Evolutionary conservation across 2,329 filamentous ascomycete genomes (phyloP).

Genomic region (Beauveria scarabaeidicola): DNA sequence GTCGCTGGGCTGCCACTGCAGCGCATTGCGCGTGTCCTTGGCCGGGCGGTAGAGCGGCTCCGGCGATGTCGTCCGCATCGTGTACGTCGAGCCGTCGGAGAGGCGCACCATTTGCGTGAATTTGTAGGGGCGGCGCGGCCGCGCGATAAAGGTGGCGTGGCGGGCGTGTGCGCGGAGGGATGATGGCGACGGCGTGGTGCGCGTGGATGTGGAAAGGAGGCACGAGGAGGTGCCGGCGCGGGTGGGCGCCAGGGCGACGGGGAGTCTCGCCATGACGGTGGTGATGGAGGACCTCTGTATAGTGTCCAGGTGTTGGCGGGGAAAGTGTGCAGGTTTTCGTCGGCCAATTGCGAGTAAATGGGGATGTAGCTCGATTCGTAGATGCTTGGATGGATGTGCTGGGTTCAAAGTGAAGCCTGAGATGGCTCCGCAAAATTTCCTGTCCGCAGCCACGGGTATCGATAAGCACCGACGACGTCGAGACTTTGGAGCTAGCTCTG

Average conservation of each 20-base stretch:
- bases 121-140: slow-evolving; percentile 86
- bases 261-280: slow-evolving; percentile 23
- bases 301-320: not conserved
- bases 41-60: slow-evolving; percentile 46
- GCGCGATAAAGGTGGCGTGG: slow-evolving; percentile 74
- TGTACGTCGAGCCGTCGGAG: slow-evolving; percentile 80
- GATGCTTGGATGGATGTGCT: not conserved
- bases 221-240: slow-evolving; percentile 17
- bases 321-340: not conserved
- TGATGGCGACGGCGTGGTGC: slow-evolving; percentile 16
- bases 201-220: slow-evolving; percentile 19
- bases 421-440: slow-evolving; percentile 10
- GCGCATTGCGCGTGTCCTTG: slow-evolving; percentile 84
- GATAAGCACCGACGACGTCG: not conserved
- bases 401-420: slow-evolving; percentile 1
- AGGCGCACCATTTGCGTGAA: slow-evolving; percentile 96
- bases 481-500: not conserved
- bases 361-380: not conserved
- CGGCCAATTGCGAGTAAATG: not conserved
- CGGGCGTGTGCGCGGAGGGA: slow-evolving; percentile 51
- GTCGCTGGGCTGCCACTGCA: slow-evolving; percentile 83
- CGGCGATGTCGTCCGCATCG: slow-evolving; percentile 69
- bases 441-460: not conserved
- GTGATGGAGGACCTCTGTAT: not conserved
- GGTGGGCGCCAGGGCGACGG: slow-evolving; percentile 22